Conservation (phyloP, 2,329 filamentous ascomycete species). For the Pseudocercospora musae region DNA sequence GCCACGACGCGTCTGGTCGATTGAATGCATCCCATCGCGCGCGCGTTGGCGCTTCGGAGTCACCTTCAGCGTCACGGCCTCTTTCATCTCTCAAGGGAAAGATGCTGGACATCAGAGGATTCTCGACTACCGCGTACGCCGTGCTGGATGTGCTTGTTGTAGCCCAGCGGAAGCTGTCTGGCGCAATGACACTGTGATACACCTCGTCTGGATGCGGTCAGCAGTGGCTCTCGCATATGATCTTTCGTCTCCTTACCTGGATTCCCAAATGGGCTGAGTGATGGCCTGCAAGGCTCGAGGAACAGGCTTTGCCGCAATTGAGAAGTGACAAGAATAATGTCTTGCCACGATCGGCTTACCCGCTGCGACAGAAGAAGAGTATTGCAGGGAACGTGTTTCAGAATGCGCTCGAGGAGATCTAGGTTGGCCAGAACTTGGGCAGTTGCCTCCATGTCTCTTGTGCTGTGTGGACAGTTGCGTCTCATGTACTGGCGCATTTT, state of each 20-base stretch:
- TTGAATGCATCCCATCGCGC: neutral
- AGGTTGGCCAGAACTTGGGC: neutral
- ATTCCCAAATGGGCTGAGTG: neutral
- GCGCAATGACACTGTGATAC: too few relatives aligned
- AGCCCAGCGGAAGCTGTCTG: too few relatives aligned
- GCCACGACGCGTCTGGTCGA: neutral
- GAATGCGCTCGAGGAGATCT: neutral
- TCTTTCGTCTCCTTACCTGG: neutral
- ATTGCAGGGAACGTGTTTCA: neutral
- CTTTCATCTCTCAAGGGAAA: neutral
- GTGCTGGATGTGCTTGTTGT: neutral
- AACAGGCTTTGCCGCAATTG: neutral
- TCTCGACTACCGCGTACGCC: neutral
- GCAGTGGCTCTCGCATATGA: neutral
- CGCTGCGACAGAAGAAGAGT: neutral
- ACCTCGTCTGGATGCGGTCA: too few relatives aligned
- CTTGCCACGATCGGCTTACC: neutral
- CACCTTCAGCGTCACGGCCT: neutral
- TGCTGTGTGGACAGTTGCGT: too few relatives aligned
- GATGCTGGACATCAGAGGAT: neutral
- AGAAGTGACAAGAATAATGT: neutral
- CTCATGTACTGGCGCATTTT: too few relatives aligned
- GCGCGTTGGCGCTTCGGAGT: neutral
- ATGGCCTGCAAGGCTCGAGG: neutral
- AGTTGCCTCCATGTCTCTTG: neutral